Conservation (phyloP, 148 eudicot species). For the Fallopia convolvulus region DNA sequence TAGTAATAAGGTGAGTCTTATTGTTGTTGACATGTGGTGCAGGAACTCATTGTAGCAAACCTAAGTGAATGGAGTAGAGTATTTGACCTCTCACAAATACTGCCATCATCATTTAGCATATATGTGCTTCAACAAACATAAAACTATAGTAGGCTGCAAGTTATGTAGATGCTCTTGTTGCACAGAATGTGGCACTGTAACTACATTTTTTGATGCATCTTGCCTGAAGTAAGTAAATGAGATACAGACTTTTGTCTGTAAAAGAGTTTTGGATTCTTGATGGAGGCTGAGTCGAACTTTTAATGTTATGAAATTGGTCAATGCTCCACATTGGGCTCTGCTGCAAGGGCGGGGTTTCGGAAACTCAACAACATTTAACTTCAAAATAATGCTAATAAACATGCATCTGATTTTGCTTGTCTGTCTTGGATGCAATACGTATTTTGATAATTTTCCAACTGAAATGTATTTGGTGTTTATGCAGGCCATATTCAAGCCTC, state of each 20-base stretch:
- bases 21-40: slow-evolving; percentile 4
- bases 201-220: not conserved
- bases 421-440: not conserved
- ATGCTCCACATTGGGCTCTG: not conserved
- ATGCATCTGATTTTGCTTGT: not conserved
- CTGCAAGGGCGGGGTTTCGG: not conserved
- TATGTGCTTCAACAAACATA: not conserved
- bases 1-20: slow-evolving; percentile 63
- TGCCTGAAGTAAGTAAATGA: not conserved
- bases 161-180: not conserved
- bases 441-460: not conserved
- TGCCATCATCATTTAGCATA: not conserved
- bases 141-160: not conserved
- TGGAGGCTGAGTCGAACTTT: not conserved
- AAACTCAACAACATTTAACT: not conserved
- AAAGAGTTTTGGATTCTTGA: not conserved
- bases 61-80: not conserved
- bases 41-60: not conserved
- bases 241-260: not conserved
- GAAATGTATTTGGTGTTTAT: slow-evolving; percentile 12
- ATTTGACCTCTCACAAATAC: not conserved
- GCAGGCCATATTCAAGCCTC: slow-evolving; percentile 87
- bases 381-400: not conserved
- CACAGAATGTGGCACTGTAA: not conserved
- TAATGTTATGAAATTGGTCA: not conserved